phyloP scores from a whole-genome alignment of 495 filamentous ascomycete species.

The Penicillium longicatenatum region DNA sequence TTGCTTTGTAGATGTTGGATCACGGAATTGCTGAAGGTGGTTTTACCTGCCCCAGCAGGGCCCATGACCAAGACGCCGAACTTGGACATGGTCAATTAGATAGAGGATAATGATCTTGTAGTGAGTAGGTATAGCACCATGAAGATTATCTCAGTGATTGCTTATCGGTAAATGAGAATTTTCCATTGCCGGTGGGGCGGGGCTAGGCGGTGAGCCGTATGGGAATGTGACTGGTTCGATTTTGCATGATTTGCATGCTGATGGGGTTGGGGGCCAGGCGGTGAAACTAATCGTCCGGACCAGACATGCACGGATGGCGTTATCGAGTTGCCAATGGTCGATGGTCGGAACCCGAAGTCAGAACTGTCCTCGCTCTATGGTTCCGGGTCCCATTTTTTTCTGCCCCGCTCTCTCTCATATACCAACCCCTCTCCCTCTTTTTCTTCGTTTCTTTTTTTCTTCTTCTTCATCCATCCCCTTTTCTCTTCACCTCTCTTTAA shows the following conservation, averaged over 20 bases:
- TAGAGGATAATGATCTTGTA: not conserved
- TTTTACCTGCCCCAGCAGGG: constrained; percentile 87
- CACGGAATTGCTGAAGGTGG: constrained; percentile 90
- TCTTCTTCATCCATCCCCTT: constrained; percentile 15
- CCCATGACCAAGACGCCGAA: constrained; percentile 95
- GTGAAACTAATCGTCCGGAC: not conserved
- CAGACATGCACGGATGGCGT: constrained; percentile 4
- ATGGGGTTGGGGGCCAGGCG: not conserved
- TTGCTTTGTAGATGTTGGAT: constrained; percentile 90
- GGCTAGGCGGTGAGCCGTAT: not conserved
- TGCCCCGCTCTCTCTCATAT: constrained; percentile 30
- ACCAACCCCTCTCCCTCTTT: constrained; percentile 11
- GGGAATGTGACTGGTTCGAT: not conserved
- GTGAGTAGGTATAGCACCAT: not conserved
- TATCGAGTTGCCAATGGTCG: not conserved
- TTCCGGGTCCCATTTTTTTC: constrained; percentile 16
- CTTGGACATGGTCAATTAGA: constrained; percentile 70
- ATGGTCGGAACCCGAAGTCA: not conserved
- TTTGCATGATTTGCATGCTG: not conserved
- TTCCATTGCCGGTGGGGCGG: constrained; percentile 6
- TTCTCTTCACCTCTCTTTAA: constrained; percentile 19
- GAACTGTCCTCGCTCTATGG: not conserved
- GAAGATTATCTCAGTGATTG: not conserved
- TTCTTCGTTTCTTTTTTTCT: constrained; percentile 19
- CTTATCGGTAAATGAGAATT: constrained; percentile 20